Evolutionary conservation across 441 rosid genomes (phyloP), one percentile per base, ranked within the genome.

Genomic region (Corymbia calophylla): DNA sequence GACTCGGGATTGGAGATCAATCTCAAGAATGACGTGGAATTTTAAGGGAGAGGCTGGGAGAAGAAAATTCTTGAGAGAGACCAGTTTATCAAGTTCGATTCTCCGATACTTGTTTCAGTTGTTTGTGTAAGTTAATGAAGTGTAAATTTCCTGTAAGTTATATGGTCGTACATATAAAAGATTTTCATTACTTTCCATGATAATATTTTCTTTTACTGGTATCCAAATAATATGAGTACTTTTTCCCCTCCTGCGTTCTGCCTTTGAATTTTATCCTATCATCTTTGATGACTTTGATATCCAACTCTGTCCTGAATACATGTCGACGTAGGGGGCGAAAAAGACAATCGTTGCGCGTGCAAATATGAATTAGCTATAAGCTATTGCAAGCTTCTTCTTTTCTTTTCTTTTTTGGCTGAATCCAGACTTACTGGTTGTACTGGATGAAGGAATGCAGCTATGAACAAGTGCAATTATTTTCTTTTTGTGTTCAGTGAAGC

Each of bases 71-170:
- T 23, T n/a, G 0, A 44, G n/a, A 23, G 51, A 39, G n/a, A 77
- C 84, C 51, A 44, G 51, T 77, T 13, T 21, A 77, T 77, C 51
- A 23, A 77, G n/a, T 62, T 62, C 70, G 32, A 62, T 62, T 62
- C 70, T 62, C 32, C 32, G 15, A 29, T 62, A 77, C 84, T 23
- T 39, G 84, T 13, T 77, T 51, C 84, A 44, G 84, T 44, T 77
- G 84, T 44, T 77, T 77, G 84, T 44, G 84, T 77, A 77, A 77
- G 51, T 77, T 77, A 77, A 77, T 77, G 51, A 77, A 77, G 84
- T 44, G 84, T 77, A 77, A 94, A 94, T 95, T 87, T 93, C 82
- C 89, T 93, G 96, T 94, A 95, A 94, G 87, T 95, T 95, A 94
- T 88, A 62, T 56, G 53, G 86, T 87, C 86, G 90, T 92, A 82